Evolutionary conservation across 768 basidiomycete species (phyloP).

Genomic region (Suillus tomentosus): DNA sequence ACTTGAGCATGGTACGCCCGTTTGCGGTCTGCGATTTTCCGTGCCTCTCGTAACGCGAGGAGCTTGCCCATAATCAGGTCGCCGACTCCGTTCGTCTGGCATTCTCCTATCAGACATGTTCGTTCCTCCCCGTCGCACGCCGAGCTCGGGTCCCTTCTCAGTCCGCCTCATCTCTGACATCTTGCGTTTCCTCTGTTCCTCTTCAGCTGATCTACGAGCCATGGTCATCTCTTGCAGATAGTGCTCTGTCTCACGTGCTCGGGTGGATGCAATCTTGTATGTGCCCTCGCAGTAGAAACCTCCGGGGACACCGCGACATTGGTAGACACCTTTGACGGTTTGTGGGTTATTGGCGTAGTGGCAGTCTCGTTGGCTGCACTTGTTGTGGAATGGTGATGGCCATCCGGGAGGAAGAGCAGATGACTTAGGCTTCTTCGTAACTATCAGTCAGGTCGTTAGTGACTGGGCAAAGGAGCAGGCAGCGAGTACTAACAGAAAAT

Average conservation of each 20-base stretch:
- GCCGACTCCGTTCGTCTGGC: conserved; percentile 12
- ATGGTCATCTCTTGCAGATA: conserved; percentile 31
- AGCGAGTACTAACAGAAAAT: conserved; percentile 29
- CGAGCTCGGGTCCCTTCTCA: conserved; percentile 29
- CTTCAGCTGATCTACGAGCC: conserved; percentile 27
- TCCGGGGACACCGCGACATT: conserved; percentile 35
- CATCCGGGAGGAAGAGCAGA: conserved; percentile 32
- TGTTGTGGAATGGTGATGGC: conserved; percentile 41
- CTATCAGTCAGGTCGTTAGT: conserved; percentile 18
- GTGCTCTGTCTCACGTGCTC: conserved; percentile 34
- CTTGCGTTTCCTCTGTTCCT: conserved; percentile 33
- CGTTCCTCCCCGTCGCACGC: conserved; percentile 16
- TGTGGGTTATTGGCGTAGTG: conserved; percentile 33
- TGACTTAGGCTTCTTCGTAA: conserved; percentile 33
- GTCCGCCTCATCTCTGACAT: conserved; percentile 27
- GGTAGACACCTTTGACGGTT: conserved; percentile 33
- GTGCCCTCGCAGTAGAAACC: conserved; percentile 38
- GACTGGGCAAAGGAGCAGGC: background rate
- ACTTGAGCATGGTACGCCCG: conserved; percentile 11
- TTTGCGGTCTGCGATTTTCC: conserved; percentile 23
- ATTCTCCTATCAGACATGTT: conserved; percentile 16
- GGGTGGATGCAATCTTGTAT: conserved; percentile 35
- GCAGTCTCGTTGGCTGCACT: conserved; percentile 37
- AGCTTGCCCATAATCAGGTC: conserved; percentile 12
- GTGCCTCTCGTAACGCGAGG: conserved; percentile 19